Percentiles rank a stretch among this genome's conserved stretches.
phyloP scores from a whole-genome alignment of 306 rosid species.

The peach (Prunus persica) region DNA sequence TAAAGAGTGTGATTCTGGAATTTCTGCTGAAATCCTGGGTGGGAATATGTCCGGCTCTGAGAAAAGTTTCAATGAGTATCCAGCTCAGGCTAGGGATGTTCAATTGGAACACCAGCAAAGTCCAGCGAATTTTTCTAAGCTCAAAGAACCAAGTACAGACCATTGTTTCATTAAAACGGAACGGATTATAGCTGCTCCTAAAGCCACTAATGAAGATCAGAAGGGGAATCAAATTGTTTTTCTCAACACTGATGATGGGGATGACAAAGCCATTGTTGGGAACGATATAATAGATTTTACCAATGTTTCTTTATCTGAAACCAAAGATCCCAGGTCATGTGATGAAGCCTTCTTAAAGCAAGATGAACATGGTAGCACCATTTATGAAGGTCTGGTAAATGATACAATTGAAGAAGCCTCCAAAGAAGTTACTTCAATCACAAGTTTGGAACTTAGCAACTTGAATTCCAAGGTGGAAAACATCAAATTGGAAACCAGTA shows the following conservation, averaged over 20 bases:
- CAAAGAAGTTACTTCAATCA: conserved; percentile 26
- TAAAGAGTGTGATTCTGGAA: conserved; percentile 18
- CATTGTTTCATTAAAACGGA: conserved; percentile 8
- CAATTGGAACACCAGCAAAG: conserved; percentile 22
- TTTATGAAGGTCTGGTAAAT: conserved; percentile 28
- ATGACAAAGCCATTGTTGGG: conserved; percentile 15
- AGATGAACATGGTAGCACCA: conserved; percentile 27
- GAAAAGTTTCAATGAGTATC: conserved; percentile 15
- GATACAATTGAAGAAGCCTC: conserved; percentile 22
- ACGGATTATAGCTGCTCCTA: conserved; percentile 16
- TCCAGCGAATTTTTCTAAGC: conserved; percentile 18
- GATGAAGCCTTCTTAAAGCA: conserved; percentile 20
- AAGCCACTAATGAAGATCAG: conserved; percentile 24
- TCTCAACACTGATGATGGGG: conserved; percentile 17
- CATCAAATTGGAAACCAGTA: conserved; percentile 25
- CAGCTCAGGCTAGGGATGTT: conserved; percentile 19
- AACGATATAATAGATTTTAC: conserved; percentile 7
- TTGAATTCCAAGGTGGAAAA: conserved; percentile 18
- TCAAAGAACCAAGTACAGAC: conserved; percentile 23
- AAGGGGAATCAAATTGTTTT: conserved; percentile 21
- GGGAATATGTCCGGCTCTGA: conserved; percentile 26
- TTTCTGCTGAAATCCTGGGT: conserved; percentile 18
- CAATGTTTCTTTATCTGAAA: conserved; percentile 24
- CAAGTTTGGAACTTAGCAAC: conserved; percentile 25
- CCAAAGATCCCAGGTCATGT: conserved; percentile 24